Evolutionary conservation across 108 stramenopile genomes (phyloP).

Genomic region (Nitzschia inconspicua): DNA sequence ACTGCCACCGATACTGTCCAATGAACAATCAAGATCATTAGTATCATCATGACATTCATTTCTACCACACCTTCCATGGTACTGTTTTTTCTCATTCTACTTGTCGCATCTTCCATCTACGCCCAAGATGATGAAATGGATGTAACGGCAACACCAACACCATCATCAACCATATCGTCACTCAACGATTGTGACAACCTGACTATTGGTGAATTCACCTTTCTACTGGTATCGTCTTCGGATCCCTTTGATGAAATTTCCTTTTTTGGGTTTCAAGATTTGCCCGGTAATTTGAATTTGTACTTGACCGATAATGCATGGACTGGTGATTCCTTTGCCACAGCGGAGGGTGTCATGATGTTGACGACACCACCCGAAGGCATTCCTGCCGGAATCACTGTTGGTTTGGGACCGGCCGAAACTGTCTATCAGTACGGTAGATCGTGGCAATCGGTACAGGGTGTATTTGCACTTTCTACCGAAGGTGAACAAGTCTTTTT

Average conservation of each 20-base stretch:
- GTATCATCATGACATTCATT: no score
- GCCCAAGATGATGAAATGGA: no score
- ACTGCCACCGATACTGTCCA: no score
- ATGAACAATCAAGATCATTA: no score
- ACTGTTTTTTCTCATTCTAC: no score
- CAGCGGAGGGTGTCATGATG: conserved; percentile 34
- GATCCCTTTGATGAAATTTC: conserved; percentile 35
- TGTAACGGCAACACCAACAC: no score
- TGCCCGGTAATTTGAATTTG: conserved; percentile 33
- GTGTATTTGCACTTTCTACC: neutral
- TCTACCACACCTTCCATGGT: no score
- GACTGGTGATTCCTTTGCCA: conserved; percentile 27
- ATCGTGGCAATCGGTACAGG: neutral
- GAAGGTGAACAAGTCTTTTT: conserved; percentile 28
- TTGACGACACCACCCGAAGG: conserved; percentile 19
- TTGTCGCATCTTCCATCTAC: no score
- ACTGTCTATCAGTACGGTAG: neutral
- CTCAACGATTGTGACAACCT: no score
- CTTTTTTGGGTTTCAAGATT: conserved; percentile 37
- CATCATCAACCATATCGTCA: no score
- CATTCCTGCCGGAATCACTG: conserved; percentile 7
- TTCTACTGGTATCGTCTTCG: no score
- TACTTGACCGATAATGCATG: conserved; percentile 60
- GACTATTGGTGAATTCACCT: no score
- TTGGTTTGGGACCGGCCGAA: conserved; percentile 17